These are phyloP conservation scores for Lodderomyces parapsilosis DNA, from an alignment of 1,139 yeast species.

Conservation along the genomic window DNA sequence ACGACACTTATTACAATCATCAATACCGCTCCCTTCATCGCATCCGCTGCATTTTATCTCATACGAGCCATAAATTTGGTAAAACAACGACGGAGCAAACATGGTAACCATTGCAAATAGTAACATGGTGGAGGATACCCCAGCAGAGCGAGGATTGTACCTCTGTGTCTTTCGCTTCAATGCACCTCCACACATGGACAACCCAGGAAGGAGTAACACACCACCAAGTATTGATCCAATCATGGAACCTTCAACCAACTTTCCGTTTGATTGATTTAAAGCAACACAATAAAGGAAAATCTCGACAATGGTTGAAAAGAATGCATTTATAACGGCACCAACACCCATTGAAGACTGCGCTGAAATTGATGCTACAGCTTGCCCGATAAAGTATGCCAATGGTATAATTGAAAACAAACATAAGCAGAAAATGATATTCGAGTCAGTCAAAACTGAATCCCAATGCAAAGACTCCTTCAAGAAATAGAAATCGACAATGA, in stretches of 20 bases:
- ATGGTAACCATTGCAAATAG: slow-evolving; percentile 87
- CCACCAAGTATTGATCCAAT: slow-evolving; percentile 95
- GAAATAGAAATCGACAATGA: slow-evolving; percentile 74
- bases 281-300: slow-evolving; percentile 93
- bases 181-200: slow-evolving; percentile 98
- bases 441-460: slow-evolving; percentile 54
- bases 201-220: slow-evolving; percentile 84
- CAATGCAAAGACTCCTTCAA: slow-evolving; percentile 52
- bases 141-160: slow-evolving; percentile 94
- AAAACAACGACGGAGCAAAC: slow-evolving; percentile 90
- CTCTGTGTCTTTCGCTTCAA: slow-evolving; percentile 86
- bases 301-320: slow-evolving; percentile 94
- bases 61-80: slow-evolving; percentile 87
- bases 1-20: slow-evolving; percentile 69
- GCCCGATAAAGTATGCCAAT: slow-evolving; percentile 94
- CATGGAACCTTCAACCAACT: slow-evolving; percentile 94
- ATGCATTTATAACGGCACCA: slow-evolving; percentile 97
- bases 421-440: slow-evolving; percentile 64
- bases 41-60: slow-evolving; percentile 69
- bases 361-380: slow-evolving; percentile 96
- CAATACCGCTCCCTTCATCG: slow-evolving; percentile 18
- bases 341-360: slow-evolving; percentile 99
- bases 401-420: slow-evolving; percentile 88
- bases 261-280: slow-evolving; percentile 77
- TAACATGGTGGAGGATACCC: slow-evolving; percentile 95